These are phyloP conservation scores for Ilex paraguariensis DNA, from an alignment of 305 asterid species.

Conservation along the genomic window DNA sequence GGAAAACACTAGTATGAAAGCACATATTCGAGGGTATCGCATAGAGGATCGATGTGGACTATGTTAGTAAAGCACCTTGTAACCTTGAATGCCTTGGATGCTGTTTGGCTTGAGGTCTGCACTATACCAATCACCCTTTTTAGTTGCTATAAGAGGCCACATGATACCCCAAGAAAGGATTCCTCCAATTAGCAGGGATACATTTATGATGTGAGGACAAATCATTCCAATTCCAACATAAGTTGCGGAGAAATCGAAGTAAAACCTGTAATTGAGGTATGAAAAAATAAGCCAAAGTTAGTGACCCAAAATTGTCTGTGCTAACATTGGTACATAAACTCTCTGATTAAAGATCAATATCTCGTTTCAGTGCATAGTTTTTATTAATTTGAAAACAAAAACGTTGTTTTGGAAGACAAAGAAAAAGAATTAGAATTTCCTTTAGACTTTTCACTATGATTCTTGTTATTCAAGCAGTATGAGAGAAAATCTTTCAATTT, in stretches of 20 bases:
- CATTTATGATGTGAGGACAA: constrained; percentile 76
- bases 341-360: too few relatives aligned
- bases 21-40: background rate
- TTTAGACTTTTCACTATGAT: too few relatives aligned
- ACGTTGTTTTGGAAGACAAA: too few relatives aligned
- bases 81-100: constrained; percentile 87
- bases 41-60: too few relatives aligned
- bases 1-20: background rate
- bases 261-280: constrained; percentile 44
- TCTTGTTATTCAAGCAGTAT: too few relatives aligned
- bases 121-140: constrained; percentile 75
- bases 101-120: constrained; percentile 33
- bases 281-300: too few relatives aligned
- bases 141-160: constrained; percentile 85
- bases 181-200: constrained; percentile 78
- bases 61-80: constrained; percentile 45
- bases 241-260: constrained; percentile 90
- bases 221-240: constrained; percentile 99
- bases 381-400: too few relatives aligned
- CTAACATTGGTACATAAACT: too few relatives aligned
- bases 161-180: constrained; percentile 94
- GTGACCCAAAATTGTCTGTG: too few relatives aligned
- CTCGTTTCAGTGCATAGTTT: too few relatives aligned
- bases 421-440: too few relatives aligned
- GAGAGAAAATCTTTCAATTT: too few relatives aligned